Conservation (phyloP, 208 protist genomes). For the Porcisia deanei region DNA sequence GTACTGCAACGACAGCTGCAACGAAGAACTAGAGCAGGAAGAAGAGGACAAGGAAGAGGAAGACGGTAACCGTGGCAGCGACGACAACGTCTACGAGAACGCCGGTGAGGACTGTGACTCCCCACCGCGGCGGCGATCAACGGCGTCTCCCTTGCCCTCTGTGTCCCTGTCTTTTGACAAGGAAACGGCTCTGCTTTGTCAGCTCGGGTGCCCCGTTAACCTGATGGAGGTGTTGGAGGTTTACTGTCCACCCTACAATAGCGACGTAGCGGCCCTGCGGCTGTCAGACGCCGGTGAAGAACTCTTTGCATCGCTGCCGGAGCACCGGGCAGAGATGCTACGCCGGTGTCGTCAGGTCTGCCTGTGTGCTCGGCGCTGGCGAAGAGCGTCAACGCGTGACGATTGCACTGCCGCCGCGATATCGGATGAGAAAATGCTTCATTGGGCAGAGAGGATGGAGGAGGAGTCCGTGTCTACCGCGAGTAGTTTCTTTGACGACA, state of each 20-base stretch:
- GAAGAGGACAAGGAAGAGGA: slow-evolving; percentile 8
- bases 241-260: slow-evolving; percentile 80
- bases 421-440: not conserved
- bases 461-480: slow-evolving; percentile 51
- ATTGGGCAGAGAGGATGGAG: slow-evolving; percentile 39
- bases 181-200: slow-evolving; percentile 34
- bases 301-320: slow-evolving; percentile 17
- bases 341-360: slow-evolving; percentile 1
- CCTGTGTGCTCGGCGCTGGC: slow-evolving; percentile 9
- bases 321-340: slow-evolving; percentile 36
- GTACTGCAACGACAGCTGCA: slow-evolving; percentile 5
- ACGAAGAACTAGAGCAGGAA: not conserved
- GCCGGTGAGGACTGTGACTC: slow-evolving; percentile 5
- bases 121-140: slow-evolving; percentile 1
- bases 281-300: slow-evolving; percentile 20
- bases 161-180: not conserved
- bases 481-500: slow-evolving; percentile 40
- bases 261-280: slow-evolving; percentile 31
- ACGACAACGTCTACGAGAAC: not conserved
- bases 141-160: not conserved
- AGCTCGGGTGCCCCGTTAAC: slow-evolving; percentile 69
- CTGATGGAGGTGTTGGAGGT: slow-evolving; percentile 80
- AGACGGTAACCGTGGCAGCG: not conserved
- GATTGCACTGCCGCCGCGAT: not conserved
- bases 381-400: not conserved